phyloP scores from a whole-genome alignment of 768 basidiomycete species.

The Russula brevipes region DNA sequence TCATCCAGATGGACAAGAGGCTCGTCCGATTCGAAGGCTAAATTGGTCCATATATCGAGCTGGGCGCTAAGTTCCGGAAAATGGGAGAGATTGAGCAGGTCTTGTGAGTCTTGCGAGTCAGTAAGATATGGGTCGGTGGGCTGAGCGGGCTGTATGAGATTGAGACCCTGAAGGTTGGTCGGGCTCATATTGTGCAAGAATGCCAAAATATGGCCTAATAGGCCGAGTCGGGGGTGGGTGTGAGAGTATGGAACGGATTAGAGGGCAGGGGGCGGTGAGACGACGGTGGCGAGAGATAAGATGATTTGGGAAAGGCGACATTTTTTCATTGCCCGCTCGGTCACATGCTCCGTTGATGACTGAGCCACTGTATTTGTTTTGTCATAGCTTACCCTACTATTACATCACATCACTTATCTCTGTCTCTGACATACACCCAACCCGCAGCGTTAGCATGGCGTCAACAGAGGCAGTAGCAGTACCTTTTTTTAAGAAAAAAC shows the following conservation, averaged over 20 bases:
- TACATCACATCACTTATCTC: neutral
- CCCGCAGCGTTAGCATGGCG: constrained; percentile 30
- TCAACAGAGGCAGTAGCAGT: constrained; percentile 44
- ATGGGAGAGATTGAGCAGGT: constrained; percentile 56
- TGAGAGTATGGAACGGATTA: neutral
- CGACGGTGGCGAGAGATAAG: neutral
- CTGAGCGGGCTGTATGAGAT: constrained; percentile 60
- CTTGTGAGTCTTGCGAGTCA: constrained; percentile 44
- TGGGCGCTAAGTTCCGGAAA: constrained; percentile 74
- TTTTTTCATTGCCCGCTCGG: neutral
- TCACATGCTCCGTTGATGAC: constrained; percentile 2
- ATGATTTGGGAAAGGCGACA: neutral
- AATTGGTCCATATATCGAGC: constrained; percentile 79
- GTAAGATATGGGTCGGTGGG: constrained; percentile 35
- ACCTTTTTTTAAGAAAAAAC: constrained; percentile 87
- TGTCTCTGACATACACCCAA: too few species aligned
- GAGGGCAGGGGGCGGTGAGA: too few species aligned
- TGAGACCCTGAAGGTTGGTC: constrained; percentile 69
- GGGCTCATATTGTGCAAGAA: constrained; percentile 46
- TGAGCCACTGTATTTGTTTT: neutral
- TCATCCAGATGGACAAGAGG: constrained; percentile 40
- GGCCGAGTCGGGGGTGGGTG: neutral
- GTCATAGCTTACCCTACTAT: neutral
- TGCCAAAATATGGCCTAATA: neutral
- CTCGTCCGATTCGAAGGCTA: constrained; percentile 75